Base-by-base conservation (phyloP, 2,329 filamentous ascomycete genomes). In the Zalaria sp. region DNA sequence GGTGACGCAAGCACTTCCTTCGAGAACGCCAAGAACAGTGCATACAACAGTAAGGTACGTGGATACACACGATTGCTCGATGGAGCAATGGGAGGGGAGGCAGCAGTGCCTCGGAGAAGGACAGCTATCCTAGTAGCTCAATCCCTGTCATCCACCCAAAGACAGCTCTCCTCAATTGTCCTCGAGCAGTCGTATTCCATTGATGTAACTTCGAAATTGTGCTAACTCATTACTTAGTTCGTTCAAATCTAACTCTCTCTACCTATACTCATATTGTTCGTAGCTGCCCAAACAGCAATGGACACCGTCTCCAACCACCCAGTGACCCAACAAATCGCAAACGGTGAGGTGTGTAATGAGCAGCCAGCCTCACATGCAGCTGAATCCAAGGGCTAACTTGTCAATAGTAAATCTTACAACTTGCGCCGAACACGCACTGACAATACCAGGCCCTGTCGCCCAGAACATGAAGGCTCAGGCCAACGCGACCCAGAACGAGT, bases 391-490 rank as follows among this genome's bases (percentile, higher is more conserved):
- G 8, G 50, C 57, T 62, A 48, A 61, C 45, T 37, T 37, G 39
- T 18, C 18, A 18, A 18, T 18, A 18, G 18, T 18, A 18, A 18
- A 18, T 18, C 18, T 18, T 18, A 18, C 18, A 18, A 18, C 18
- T 18, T 18, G 18, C 18, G 18, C 18, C 18, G 18, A 18, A 18
- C 18, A 18, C 18, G 18, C 18, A 18, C 18, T 18, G 18, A 18
- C 26, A 8, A 7, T 40, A 11, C 25, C 38, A 67, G 71, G 72
- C 42, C 73, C 75, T 37, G 62, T 77, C 45, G 72, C 69, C 44
- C 65, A 75, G 50, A 71, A 67, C 49, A 67, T 73, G 54, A 74
- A 71, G 57, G 64, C 67, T 45, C 68, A 79, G 59, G 65, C 66
- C 44, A 64, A 65, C 49, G 71, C 71, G 56, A 76, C 75, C 37